phyloP scores from a whole-genome alignment of 306 rosid species.

The Gleditsia sinensis region DNA sequence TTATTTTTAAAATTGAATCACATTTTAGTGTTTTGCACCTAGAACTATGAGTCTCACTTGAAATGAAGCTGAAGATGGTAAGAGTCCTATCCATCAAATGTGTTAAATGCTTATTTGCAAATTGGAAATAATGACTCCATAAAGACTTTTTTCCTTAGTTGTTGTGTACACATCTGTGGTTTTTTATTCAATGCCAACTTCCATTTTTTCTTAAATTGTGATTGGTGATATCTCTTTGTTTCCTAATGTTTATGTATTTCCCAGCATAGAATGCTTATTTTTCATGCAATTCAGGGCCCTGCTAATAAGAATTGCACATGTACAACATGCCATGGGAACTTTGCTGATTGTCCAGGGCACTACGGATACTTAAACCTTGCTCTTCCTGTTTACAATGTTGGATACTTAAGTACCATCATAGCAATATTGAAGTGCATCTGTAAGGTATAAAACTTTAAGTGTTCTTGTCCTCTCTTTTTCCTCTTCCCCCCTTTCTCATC shows the following conservation, averaged over 20 bases:
- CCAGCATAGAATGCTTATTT: conserved; percentile 13
- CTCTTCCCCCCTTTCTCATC: conserved; percentile 17
- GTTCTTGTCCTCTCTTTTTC: background rate
- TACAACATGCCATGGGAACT: conserved; percentile 73
- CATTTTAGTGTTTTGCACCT: too few species aligned
- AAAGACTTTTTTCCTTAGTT: background rate
- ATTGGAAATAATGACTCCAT: background rate
- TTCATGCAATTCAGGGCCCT: conserved; percentile 63
- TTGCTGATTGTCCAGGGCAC: conserved; percentile 78
- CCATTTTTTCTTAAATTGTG: background rate
- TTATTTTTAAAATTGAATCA: too few species aligned
- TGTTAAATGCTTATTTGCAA: background rate
- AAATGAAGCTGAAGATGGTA: background rate
- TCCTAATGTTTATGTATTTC: conserved; percentile 1
- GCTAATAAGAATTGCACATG: conserved; percentile 63
- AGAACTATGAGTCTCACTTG: background rate
- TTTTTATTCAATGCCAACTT: background rate
- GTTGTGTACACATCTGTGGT: background rate
- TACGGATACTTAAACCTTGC: conserved; percentile 71
- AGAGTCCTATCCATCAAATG: background rate
- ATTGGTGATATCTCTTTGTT: conserved; percentile 2
- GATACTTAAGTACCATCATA: conserved; percentile 56
- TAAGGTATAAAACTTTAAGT: conserved; percentile 56
- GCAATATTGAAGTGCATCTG: conserved; percentile 88
- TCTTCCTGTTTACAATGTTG: conserved; percentile 80